Base-by-base conservation (phyloP, 192 early-diverging fungal genomes). In the Podila clonocystis region DNA sequence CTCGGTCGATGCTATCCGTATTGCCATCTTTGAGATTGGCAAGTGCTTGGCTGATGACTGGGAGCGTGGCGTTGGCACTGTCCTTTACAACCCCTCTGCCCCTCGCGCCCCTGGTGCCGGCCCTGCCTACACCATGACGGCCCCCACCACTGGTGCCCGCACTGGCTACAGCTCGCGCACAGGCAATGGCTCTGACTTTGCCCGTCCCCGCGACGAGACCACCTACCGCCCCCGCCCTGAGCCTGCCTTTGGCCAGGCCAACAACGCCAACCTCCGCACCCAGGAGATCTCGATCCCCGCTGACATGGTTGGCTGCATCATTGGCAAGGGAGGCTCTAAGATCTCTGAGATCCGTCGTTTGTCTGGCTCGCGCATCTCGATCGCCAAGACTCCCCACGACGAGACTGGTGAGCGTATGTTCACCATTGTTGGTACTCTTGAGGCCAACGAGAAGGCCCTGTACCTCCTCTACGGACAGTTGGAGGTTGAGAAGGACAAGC, bases 231-330 rank as follows among this genome's bases (percentile, higher is more conserved):
- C 74, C 30, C 74, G 74, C 29, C 63, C 68, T n/a, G 77, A 80
- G 52, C 66, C 77, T 15, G 71, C 70, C 31, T 80, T 80, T 68
- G 77, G 77, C 48, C 70, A 73, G 62, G 63, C 38, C 4, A 73
- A 66, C 67, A 73, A 64, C 67, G 64, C 86, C 73, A 89, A 90
- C 79, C 88, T 89, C 78, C 93, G 92, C 79, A 94, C 90, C 60
- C 93, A 95, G 84, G 91, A 97, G 67, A 96, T 98, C 79, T 91
- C 91, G 63, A 96, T 99, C 70, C 96, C 97, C 31, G 91, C 91
- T 75, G 96, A 97, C 82, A 94, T 98, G 93, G 96, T 97, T 62
- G 97, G 97, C 49, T 96, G 95, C 73, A 96, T 99, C 79, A 99
- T 99, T 85, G 97, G 97, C 74, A 97, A 97, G 85, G 92, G 88